Conservation (phyloP, 306 rosid genomes). For the Vigna mungo region DNA sequence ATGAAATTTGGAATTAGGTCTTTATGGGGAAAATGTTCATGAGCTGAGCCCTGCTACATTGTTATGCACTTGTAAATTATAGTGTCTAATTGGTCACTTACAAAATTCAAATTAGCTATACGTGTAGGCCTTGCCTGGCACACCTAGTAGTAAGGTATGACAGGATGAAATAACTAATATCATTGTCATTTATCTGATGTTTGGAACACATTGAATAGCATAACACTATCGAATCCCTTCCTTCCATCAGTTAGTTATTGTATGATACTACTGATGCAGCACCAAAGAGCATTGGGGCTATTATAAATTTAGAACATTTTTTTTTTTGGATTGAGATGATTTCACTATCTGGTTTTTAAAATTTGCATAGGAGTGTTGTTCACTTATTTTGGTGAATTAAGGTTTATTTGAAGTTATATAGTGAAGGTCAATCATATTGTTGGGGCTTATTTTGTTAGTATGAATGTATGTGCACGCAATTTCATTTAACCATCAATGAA, state of each 20-base stretch:
- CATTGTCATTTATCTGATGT: not conserved
- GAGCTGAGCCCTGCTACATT: not conserved
- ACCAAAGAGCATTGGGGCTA: not conserved
- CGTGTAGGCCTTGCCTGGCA: not conserved
- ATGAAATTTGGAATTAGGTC: not conserved
- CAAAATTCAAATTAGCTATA: not conserved
- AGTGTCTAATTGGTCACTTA: slow-evolving; percentile 8
- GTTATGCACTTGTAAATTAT: slow-evolving; percentile 16
- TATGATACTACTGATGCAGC: not conserved
- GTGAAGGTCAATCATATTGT: not conserved
- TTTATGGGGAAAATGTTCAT: slow-evolving; percentile 6
- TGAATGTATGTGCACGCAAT: not conserved
- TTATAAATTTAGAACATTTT: not conserved
- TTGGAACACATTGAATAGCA: not conserved
- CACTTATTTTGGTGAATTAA: not conserved
- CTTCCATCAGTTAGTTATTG: not conserved
- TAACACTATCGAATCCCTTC: not conserved
- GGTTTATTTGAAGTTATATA: not conserved
- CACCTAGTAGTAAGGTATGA: not conserved
- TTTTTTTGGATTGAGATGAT: not conserved
- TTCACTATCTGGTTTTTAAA: not conserved
- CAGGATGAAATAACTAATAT: slow-evolving; percentile 5
- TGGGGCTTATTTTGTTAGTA: not conserved
- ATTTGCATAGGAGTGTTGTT: not conserved
- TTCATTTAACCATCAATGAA: not conserved